Evolutionary conservation across 257 asterid species (phyloP), one percentile per base, ranked within the genome.

Genomic region (Dorcoceras hygrometricum): DNA sequence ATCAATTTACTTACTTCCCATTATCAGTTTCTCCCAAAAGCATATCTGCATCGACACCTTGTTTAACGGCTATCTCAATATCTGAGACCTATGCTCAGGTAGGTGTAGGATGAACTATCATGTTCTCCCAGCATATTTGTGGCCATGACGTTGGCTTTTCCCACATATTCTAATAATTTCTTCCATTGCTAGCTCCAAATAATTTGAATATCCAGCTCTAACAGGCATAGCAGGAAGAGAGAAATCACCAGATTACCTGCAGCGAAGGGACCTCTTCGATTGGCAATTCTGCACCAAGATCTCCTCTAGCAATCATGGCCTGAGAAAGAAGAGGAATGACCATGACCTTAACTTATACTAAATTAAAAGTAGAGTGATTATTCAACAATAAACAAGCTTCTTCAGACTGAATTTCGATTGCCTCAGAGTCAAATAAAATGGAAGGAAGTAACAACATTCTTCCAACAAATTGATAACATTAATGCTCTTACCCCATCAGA

Each of bases 251-350:
- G 22, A 46, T 65, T 80, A 89, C 98, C 98, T 92, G 98, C 90
- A 92, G 80, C 72, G 89, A 71, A 70, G 96, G 98, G 77, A 89
- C 96, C 79, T 89, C 98, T 82, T 92, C 98, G 63, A 89, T 77
- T 55, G 98, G 98, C 80, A 91, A 74, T 83, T 89, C 96, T 20
- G 96, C 96, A 65, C 98, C 98, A 72, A 92, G 98, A 83, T 92
- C 98, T 62, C 98, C 98, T 81, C 98, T 89, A 51, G 96, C 96
- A 83, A 92, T 96, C 96, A 92, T 92, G 55, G 96, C 98, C 96
- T 89, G 78, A 53, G 68, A 72, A 72, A 53, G 63, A 73, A 28
- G 59, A 63, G 22, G 18, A 64, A 66, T 29, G 27, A 57, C 65
- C 64, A 54, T 70, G 36, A 68, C 70, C 63, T 39, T 36, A 57